Evolutionary conservation across 2,329 filamentous ascomycete genomes (phyloP).

Genomic region (Colletotrichum gigasporum): DNA sequence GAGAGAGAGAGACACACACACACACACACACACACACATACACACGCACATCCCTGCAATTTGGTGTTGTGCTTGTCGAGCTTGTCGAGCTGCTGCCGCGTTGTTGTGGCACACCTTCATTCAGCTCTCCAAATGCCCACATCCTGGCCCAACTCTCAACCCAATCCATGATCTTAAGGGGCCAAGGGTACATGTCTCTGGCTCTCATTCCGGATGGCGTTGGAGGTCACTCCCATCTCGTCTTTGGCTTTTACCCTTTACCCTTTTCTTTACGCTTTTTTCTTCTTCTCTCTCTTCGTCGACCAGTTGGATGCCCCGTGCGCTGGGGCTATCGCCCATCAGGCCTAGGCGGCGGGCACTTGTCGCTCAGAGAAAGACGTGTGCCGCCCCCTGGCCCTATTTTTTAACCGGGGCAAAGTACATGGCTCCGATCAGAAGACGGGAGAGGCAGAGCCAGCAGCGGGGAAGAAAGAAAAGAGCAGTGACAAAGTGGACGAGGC

Average conservation of each 20-base stretch:
- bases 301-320: conserved; percentile 11
- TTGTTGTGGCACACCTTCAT: not conserved
- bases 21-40: too few species aligned
- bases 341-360: not conserved
- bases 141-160: conserved; percentile 16
- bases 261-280: not conserved
- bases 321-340: not conserved
- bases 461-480: not conserved
- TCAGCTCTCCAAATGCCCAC: not conserved
- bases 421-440: too few species aligned
- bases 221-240: not conserved
- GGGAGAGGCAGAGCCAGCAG: too few species aligned
- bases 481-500: not conserved
- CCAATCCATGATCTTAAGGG: conserved; percentile 7
- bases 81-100: not conserved
- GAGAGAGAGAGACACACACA: too few species aligned
- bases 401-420: too few species aligned
- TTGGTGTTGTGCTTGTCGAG: too few species aligned
- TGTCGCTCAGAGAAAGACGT: too few species aligned
- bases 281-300: too few species aligned
- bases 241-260: not conserved
- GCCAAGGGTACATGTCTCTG: not conserved
- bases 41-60: too few species aligned
- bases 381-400: too few species aligned
- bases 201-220: not conserved